These are phyloP conservation scores for Histomonas meleagridis DNA, from an alignment of 208 protist species.

Conservation along the genomic window DNA sequence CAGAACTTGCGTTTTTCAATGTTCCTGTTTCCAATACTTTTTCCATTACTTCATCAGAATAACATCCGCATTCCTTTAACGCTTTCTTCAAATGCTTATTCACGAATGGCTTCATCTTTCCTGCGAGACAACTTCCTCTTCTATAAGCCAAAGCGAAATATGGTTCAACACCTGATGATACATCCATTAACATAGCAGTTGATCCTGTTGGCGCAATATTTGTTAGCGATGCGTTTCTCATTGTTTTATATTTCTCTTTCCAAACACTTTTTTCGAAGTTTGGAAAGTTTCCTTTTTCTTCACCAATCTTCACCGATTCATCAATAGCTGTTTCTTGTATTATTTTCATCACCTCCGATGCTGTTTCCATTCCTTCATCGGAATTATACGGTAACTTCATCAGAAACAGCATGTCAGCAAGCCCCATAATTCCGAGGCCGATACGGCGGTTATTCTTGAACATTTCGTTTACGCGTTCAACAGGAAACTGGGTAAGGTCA, in stretches of 20 bases:
- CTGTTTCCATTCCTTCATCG: not conserved
- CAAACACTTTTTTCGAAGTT: constrained; percentile 20
- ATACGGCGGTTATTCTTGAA: not conserved
- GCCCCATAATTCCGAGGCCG: not conserved
- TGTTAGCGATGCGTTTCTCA: constrained; percentile 15
- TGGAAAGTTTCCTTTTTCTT: not conserved
- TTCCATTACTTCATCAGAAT: not conserved
- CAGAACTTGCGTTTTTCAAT: not conserved
- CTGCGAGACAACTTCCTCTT: not conserved
- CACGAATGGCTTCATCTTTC: constrained; percentile 7
- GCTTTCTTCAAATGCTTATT: not conserved
- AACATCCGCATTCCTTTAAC: not conserved
- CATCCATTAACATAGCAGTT: not conserved
- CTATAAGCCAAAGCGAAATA: constrained; percentile 11
- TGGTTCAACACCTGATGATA: constrained; percentile 4
- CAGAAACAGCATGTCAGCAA: not conserved
- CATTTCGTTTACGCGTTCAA: not conserved
- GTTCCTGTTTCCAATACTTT: not conserved
- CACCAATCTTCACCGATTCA: not conserved
- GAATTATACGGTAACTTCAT: not conserved
- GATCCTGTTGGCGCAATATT: constrained; percentile 25
- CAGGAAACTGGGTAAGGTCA: not conserved
- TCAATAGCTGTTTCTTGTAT: constrained; percentile 6
- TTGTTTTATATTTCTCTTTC: not conserved
- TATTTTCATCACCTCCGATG: not conserved